Evolutionary conservation across 2,329 filamentous ascomycete species (phyloP).

Genomic region (Bipolaris zeicola): DNA sequence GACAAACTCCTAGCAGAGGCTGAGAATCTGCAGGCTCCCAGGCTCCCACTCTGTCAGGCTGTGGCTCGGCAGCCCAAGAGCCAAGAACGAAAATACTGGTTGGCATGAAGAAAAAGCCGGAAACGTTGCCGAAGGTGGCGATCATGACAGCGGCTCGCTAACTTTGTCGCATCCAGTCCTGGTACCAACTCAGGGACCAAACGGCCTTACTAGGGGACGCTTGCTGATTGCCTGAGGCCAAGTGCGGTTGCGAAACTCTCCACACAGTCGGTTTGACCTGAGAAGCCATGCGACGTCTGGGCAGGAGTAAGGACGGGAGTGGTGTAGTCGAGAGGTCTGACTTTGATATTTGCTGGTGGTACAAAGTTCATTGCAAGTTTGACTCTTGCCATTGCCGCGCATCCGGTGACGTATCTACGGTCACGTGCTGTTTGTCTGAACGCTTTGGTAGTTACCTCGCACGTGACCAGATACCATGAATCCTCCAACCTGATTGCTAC

Average conservation of each 20-base stretch:
- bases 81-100: not conserved
- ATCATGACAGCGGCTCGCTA: not conserved
- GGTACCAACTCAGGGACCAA: not conserved
- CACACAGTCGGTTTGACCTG: not conserved
- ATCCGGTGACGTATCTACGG: too few species aligned
- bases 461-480: too few species aligned
- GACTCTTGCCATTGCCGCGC: too few species aligned
- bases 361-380: too few species aligned
- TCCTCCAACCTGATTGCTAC: too few species aligned
- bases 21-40: too few species aligned
- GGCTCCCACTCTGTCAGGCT: not conserved
- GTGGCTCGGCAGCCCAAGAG: not conserved
- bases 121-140: not conserved
- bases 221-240: not conserved
- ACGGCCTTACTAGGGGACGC: not conserved
- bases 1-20: not conserved
- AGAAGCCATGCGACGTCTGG: not conserved
- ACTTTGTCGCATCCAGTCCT: not conserved
- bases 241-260: not conserved
- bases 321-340: too few species aligned
- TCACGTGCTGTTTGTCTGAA: too few species aligned
- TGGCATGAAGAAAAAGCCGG: slow-evolving; percentile 5
- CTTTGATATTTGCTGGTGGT: too few species aligned
- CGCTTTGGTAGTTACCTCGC: too few species aligned
- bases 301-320: not conserved